Evolutionary conservation across 2,329 filamentous ascomycete species (phyloP).

Genomic region (Alternaria dauci): DNA sequence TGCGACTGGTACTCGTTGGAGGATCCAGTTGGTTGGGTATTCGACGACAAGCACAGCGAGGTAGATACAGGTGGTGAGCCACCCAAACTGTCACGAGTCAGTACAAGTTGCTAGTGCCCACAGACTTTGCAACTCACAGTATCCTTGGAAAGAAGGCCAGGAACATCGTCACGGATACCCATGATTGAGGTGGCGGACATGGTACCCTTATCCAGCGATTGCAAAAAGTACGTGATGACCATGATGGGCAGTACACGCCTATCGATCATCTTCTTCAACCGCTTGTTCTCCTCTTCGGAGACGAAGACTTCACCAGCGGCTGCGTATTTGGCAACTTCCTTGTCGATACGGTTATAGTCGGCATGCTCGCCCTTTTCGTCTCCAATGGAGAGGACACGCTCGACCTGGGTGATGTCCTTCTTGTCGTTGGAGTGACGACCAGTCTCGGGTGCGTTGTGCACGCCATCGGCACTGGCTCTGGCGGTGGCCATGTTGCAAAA

Average conservation of each 20-base stretch:
- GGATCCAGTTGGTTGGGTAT: constrained; percentile 73
- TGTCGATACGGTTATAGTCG: constrained; percentile 69
- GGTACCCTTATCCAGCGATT: constrained; percentile 72
- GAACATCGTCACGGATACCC: constrained; percentile 60
- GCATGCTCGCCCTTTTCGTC: constrained; percentile 62
- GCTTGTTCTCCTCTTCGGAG: constrained; percentile 65
- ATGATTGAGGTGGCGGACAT: constrained; percentile 70
- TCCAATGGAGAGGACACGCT: constrained; percentile 57
- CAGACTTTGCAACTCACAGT: constrained; percentile 30
- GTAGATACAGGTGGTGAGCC: constrained; percentile 79
- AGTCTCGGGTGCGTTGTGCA: constrained; percentile 26
- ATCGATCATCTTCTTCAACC: constrained; percentile 72
- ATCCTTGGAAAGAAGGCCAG: constrained; percentile 35
- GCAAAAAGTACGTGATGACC: constrained; percentile 77
- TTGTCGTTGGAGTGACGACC: constrained; percentile 30
- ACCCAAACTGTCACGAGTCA: constrained; percentile 63
- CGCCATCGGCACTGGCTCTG: constrained; percentile 27
- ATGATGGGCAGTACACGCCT: constrained; percentile 73
- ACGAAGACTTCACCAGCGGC: constrained; percentile 64
- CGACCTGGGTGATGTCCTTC: constrained; percentile 56
- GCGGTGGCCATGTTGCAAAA: constrained; percentile 32
- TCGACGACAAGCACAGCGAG: constrained; percentile 75
- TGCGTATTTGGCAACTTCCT: constrained; percentile 75
- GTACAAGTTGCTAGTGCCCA: constrained; percentile 1
- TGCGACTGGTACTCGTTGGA: constrained; percentile 71